These are phyloP conservation scores for Exophiala calicioides DNA, from an alignment of 2,329 filamentous ascomycete species.

Conservation along the genomic window DNA sequence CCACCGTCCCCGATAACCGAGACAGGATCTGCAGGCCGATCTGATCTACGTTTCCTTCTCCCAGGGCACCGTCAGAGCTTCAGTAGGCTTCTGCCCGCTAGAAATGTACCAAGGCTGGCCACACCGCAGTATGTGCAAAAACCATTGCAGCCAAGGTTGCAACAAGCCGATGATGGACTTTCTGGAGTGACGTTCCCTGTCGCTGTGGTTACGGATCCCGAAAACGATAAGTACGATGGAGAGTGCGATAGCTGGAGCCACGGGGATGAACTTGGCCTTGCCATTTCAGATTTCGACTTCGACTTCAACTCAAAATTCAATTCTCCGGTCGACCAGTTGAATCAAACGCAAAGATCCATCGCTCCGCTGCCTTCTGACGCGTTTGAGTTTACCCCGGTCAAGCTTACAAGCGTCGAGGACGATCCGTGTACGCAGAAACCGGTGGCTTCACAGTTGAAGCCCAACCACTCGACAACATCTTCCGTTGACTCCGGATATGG, in stretches of 20 bases:
- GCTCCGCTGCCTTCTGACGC: not conserved
- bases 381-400: slow-evolving; percentile 9
- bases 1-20: slow-evolving; percentile 19
- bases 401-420: slow-evolving; percentile 10
- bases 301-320: slow-evolving; percentile 5
- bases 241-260: slow-evolving; percentile 25
- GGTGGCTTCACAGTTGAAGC: slow-evolving; percentile 10
- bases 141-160: not conserved
- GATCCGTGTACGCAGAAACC: not conserved
- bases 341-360: not conserved
- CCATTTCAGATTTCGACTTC: slow-evolving; percentile 19
- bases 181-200: slow-evolving; percentile 12
- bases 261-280: slow-evolving; percentile 23
- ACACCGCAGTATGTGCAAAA: slow-evolving; percentile 3
- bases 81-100: slow-evolving; percentile 20
- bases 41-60: slow-evolving; percentile 11
- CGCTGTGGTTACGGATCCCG: slow-evolving; percentile 9
- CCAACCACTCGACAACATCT: slow-evolving; percentile 22
- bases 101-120: slow-evolving; percentile 5
- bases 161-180: not conserved
- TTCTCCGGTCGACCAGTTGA: slow-evolving; percentile 7
- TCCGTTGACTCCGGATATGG: slow-evolving; percentile 28
- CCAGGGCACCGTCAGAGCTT: slow-evolving; percentile 20
- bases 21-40: slow-evolving; percentile 1
- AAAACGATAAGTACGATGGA: slow-evolving; percentile 23